Conservation (phyloP, 2,329 filamentous ascomycete species). For the Trichoderma sp. region DNA sequence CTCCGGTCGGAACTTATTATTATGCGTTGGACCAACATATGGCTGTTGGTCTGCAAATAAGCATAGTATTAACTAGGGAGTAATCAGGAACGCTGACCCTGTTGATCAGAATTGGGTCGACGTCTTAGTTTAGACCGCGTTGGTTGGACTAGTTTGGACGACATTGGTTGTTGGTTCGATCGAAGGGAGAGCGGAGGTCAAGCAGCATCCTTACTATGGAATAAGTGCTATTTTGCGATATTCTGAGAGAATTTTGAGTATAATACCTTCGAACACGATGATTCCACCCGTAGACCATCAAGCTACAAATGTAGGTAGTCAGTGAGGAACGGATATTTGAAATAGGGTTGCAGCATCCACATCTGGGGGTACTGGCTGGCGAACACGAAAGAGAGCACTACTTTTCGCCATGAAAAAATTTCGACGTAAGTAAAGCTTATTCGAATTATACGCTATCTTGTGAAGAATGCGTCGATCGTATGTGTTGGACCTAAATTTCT, state of each 20-base stretch:
- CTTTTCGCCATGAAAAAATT: not conserved
- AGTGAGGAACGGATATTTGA: not conserved
- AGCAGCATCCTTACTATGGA: not conserved
- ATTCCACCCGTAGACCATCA: not conserved
- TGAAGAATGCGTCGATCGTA: not conserved
- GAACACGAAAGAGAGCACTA: not conserved
- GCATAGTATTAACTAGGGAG: not conserved
- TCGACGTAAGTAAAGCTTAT: accelerated
- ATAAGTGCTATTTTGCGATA: not conserved
- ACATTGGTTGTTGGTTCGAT: not conserved
- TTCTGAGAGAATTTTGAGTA: not conserved
- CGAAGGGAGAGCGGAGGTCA: not conserved
- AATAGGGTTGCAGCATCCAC: not conserved
- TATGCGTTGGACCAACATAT: not conserved
- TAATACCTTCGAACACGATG: not conserved
- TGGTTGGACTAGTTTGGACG: not conserved
- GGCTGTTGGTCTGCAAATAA: not conserved
- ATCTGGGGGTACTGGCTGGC: not conserved
- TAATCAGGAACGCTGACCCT: not conserved
- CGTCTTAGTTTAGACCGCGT: not conserved
- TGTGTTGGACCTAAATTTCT: not conserved
- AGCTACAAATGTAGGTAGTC: not conserved
- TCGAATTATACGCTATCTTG: not conserved
- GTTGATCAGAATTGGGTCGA: not conserved
- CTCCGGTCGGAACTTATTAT: not conserved